Base-by-base conservation (phyloP, 2,329 filamentous ascomycete genomes). In the Colletotrichum theobromicola region DNA sequence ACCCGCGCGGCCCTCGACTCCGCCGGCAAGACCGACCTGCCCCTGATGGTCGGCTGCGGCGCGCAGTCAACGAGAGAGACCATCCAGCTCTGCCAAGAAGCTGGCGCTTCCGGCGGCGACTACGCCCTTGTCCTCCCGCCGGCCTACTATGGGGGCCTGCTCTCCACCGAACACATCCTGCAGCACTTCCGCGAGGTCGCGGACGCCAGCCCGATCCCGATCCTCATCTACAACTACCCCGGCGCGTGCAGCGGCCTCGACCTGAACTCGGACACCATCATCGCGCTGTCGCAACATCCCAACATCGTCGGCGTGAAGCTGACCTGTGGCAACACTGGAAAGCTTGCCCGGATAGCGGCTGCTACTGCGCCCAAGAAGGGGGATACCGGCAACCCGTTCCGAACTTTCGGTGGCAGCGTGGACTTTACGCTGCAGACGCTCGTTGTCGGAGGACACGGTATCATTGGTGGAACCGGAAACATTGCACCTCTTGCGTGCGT, bases 401-500 rank as follows among this genome's bases (percentile, higher is more conserved):
- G 94, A 80, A 93, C 92, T 71, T 90, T 94, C 79, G 93, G 92
- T 57, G 94, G 94, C 65, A 93, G 91, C 55, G 93, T 93, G 64
- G 94, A 95, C 83, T 95, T 95, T 82, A 93, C 91, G 8, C 83
- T 95, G 18, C 93, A 94, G 81, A 92, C 92, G 1, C 83, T 95
- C 35, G 87, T 93, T 55, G 93, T 91, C 5, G 94, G 93, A 21
- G 93, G 92, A 4, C 91, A 93, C 70, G 94, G 94, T 37, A 90
- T 94, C 79, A 93, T 95, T 75, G 92, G 91, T 15, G 94, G 94
- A 12, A 87, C 93, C 64, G 94, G 89, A 32, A 95, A 96, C 81
- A 87, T 95, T 53, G 88, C 91, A 3, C 94, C 93, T 9, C 89
- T 89, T 79, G 86, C 92, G 5, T 93, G 93, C 81, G 88, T 92